Percentiles rank a stretch among this genome's conserved stretches.
Conservation (phyloP, 148 eudicot genomes). For the Amaranthus hypochondriacus region DNA sequence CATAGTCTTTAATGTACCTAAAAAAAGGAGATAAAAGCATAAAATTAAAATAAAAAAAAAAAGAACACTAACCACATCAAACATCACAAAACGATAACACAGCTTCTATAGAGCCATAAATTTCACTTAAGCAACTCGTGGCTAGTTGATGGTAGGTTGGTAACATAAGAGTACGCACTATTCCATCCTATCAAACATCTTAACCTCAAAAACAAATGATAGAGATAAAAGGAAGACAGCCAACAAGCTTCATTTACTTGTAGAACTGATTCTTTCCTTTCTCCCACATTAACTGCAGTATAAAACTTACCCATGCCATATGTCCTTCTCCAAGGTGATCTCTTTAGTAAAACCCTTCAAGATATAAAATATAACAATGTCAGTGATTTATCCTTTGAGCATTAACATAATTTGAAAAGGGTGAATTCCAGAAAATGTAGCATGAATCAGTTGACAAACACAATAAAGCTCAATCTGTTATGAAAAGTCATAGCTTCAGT, state of each 20-base stretch:
- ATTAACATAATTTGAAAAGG: constrained; percentile 4
- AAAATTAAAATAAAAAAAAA: background rate
- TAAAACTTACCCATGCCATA: constrained; percentile 89
- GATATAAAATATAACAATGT: constrained; percentile 16
- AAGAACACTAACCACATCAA: background rate
- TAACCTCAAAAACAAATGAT: background rate
- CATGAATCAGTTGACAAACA: background rate
- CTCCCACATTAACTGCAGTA: constrained; percentile 4
- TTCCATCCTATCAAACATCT: background rate
- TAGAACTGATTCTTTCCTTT: background rate
- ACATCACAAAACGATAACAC: background rate
- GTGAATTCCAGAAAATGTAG: background rate
- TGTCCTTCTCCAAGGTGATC: constrained; percentile 83
- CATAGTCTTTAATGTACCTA: constrained; percentile 96
- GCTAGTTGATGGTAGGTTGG: background rate
- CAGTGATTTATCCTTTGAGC: background rate
- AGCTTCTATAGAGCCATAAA: constrained; percentile 1
- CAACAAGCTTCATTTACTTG: background rate
- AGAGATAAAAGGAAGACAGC: background rate
- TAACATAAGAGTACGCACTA: background rate
- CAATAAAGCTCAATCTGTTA: background rate
- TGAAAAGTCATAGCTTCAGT: background rate
- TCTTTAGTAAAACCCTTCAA: constrained; percentile 94
- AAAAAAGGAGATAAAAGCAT: background rate
- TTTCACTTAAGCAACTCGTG: background rate